Base-by-base conservation (phyloP, 306 rosid species). In the Styphnolobium japonicum region DNA sequence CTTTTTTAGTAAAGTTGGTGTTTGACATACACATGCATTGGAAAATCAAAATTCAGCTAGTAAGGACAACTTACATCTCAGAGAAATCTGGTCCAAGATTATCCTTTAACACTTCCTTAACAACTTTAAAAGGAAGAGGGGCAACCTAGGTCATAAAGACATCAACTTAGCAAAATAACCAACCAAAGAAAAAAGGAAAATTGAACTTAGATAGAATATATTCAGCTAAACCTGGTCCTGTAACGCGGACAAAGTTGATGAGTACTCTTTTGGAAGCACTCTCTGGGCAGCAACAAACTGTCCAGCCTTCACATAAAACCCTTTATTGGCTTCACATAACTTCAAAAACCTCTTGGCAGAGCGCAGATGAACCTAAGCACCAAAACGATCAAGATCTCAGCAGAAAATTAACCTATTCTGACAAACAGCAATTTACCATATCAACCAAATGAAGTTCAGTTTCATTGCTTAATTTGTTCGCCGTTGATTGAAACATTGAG, bases 271-370 rank as follows among this genome's bases (percentile, higher is more conserved):
- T 2, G 98, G 97, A 78, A 86, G 83, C 87, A 85, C 90, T 23
- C 84, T 86, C 85, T 92, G 51, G 37, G 97, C 73, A 68, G 93
- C 87, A 75, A 84, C 94, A 86, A 85, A 92, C 83, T 94, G 97
- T 68, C 97, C 98, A 64, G 97, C 98, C 80, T 94, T 94, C 71
- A 90, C 97, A 72, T 94, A 94, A 77, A 94, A 92, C 11, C 98
- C 97, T 87, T 87, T 92, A 67, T 94, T 94, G 65, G 76, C 87
- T 73, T 94, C 97, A 52, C 98, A 94, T 81, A 94, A 60, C 81
- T 83, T 87, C 80, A 75, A 79, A 67, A 89, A 66, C 84, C 97
- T 92, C 73, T 77, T 71, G 14, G 98, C 97, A 2, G 97, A 92
- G 31, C 97, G 97, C 33, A 34, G 73, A 84, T 94, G 98, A 82